phyloP scores from a whole-genome alignment of 176 grass and related monocot species.

The Thalia dealbata region DNA sequence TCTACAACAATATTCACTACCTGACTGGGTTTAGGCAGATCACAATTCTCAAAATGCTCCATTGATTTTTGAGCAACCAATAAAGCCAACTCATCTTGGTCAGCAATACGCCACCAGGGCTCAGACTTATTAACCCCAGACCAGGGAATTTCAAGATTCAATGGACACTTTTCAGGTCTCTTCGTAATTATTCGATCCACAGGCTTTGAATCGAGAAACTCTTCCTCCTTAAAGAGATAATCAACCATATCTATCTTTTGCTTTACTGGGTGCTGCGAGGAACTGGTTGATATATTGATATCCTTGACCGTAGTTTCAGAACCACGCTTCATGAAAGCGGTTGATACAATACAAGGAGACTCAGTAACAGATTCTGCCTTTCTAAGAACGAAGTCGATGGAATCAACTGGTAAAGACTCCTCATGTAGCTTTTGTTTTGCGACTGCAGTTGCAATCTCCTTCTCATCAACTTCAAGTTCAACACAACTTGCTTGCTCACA shows the following conservation, averaged over 20 bases:
- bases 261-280: conserved; percentile 25
- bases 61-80: conserved; percentile 59
- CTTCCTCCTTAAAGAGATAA: conserved; percentile 32
- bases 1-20: conserved; percentile 19
- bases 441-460: conserved; percentile 19
- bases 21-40: conserved; percentile 64
- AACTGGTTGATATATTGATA: conserved; percentile 8
- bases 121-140: conserved; percentile 41
- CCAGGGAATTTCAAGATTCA: conserved; percentile 29
- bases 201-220: conserved; percentile 29
- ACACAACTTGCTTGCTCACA: conserved; percentile 33
- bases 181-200: conserved; percentile 15
- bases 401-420: conserved; percentile 27
- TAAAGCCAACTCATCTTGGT: conserved; percentile 64
- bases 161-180: conserved; percentile 23
- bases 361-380: conserved; percentile 27
- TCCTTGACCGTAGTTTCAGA: conserved; percentile 22
- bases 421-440: conserved; percentile 11
- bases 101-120: conserved; percentile 67
- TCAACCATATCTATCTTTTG: conserved; percentile 25
- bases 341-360: conserved; percentile 25
- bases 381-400: conserved; percentile 13
- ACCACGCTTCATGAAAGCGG: conserved; percentile 36
- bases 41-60: conserved; percentile 68
- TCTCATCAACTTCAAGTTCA: conserved; percentile 14